phyloP scores from a whole-genome alignment of 2,329 filamentous ascomycete species.

The Pestalotiopsis sp. region DNA sequence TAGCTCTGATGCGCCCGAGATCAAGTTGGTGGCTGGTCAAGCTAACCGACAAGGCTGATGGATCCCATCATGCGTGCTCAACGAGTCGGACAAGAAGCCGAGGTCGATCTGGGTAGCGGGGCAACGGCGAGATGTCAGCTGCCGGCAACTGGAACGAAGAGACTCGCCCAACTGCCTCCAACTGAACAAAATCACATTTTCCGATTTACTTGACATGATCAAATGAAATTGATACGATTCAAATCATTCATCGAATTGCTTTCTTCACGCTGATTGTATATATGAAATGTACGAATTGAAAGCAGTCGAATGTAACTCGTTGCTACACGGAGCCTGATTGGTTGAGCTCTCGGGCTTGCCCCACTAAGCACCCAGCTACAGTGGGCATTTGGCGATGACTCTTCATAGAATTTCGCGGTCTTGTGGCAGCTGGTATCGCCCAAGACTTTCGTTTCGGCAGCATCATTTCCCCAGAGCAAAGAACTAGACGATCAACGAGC shows the following conservation, averaged over 20 bases:
- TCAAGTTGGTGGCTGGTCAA: slow-evolving; percentile 5
- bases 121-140: neutral
- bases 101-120: slow-evolving; percentile 11
- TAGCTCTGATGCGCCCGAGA: neutral
- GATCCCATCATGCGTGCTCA: neutral
- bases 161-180: neutral
- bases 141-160: neutral
- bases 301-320: neutral
- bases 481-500: neutral
- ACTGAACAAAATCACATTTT: neutral
- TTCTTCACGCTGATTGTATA: neutral
- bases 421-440: neutral
- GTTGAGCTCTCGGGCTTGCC: neutral
- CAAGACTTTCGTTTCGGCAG: neutral
- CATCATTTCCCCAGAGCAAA: no score
- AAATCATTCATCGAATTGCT: no score
- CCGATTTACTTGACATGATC: no score
- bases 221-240: no score
- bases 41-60: slow-evolving; percentile 7
- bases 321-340: neutral
- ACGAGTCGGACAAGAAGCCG: slow-evolving; percentile 7
- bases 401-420: neutral
- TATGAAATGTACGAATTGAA: neutral
- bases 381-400: slow-evolving; percentile 4
- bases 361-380: neutral